Conservation (phyloP, 2,329 filamentous ascomycete genomes). For the Dactylellina sp. region DNA sequence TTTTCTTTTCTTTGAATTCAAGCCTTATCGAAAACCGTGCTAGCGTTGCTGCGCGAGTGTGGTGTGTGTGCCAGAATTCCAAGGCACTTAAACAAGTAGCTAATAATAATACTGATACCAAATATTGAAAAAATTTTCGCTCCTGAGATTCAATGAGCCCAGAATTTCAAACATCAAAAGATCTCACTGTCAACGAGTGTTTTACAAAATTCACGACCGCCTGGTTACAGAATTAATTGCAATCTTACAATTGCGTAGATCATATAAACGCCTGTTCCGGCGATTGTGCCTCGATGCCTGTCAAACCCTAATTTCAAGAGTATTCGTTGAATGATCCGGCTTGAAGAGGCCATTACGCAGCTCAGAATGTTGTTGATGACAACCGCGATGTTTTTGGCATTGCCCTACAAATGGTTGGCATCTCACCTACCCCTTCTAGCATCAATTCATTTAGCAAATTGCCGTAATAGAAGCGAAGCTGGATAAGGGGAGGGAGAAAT, state of each 20-base stretch:
- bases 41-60: constrained; percentile 13
- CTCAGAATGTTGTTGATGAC: constrained; percentile 43
- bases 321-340: constrained; percentile 33
- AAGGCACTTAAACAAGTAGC: constrained; percentile 31
- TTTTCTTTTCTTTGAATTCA: constrained; percentile 14
- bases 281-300: constrained; percentile 18
- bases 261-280: constrained; percentile 35
- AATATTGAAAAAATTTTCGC: constrained; percentile 33
- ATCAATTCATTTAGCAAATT: constrained; percentile 10
- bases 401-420: constrained; percentile 17
- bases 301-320: constrained; percentile 21
- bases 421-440: constrained; percentile 47
- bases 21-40: constrained; percentile 48
- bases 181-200: neutral
- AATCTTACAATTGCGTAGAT: constrained; percentile 8
- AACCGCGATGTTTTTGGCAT: constrained; percentile 42
- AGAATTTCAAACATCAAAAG: constrained; percentile 19
- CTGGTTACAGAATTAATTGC: constrained; percentile 19
- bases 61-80: constrained; percentile 43
- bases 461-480: constrained; percentile 11
- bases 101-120: constrained; percentile 39
- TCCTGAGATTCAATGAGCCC: constrained; percentile 25
- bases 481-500: neutral
- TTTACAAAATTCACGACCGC: constrained; percentile 27
- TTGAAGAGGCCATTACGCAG: constrained; percentile 36